These are phyloP conservation scores for Ploettnerulaceae sp. DNA, from an alignment of 2,329 filamentous ascomycete genomes.

Conservation along the genomic window DNA sequence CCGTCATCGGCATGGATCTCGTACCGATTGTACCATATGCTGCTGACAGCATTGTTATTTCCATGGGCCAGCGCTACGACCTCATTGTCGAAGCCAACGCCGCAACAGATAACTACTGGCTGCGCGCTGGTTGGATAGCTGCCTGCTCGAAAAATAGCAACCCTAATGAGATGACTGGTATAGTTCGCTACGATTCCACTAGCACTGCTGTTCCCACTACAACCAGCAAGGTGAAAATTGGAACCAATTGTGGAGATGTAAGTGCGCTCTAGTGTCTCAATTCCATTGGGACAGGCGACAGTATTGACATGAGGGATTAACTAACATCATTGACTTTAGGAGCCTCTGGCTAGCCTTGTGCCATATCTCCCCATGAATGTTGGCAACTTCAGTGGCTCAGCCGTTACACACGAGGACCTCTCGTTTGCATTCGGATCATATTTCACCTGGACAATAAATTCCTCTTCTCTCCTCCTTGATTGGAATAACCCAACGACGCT, in stretches of 20 bases:
- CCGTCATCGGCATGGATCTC: conserved; percentile 54
- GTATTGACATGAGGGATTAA: not conserved
- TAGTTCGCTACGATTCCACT: conserved; percentile 39
- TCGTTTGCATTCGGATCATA: conserved; percentile 26
- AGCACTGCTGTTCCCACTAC: conserved; percentile 33
- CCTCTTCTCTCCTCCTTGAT: conserved; percentile 42
- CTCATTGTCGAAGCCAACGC: conserved; percentile 47
- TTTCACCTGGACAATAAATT: conserved; percentile 47
- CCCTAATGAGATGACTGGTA: conserved; percentile 40
- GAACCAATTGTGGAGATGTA: conserved; percentile 30
- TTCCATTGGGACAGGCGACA: too few relatives aligned
- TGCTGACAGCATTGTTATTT: conserved; percentile 48
- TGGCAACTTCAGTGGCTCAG: conserved; percentile 12
- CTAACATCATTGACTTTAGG: not conserved
- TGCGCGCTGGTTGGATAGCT: conserved; percentile 43
- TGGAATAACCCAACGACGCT: conserved; percentile 44
- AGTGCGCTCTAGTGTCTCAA: not conserved
- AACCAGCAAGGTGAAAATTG: conserved; percentile 20
- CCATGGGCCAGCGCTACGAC: conserved; percentile 47
- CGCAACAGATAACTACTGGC: conserved; percentile 54
- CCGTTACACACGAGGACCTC: conserved; percentile 17
- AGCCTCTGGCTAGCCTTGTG: conserved; percentile 26
- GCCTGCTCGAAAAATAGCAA: conserved; percentile 54
- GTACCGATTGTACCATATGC: conserved; percentile 53
- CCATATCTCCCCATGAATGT: conserved; percentile 27